Base-by-base conservation (phyloP, 2,329 filamentous ascomycete species). In the Lojkania enalia region DNA sequence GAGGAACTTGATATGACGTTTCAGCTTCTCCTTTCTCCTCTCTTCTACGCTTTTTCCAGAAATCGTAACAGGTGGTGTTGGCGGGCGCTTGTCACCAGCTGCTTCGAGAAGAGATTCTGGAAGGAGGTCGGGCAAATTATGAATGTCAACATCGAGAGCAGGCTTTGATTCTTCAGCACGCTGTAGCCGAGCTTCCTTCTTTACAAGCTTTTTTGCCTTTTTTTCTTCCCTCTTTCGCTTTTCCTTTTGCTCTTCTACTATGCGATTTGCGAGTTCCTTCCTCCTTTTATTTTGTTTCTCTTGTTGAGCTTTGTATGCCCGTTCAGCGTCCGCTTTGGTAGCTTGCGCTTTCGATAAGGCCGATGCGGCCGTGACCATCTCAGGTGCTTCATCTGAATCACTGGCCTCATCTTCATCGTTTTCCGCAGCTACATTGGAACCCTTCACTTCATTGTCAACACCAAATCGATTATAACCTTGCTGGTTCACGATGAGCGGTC, bases 51-150 rank as follows among this genome's bases (percentile, higher is more conserved):
- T 53, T 19, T 56, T 57, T 15, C 54, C 56, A 6, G 46, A 33
- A 2, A 55, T 36, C 7, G 51, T 46, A 3, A 63, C 62, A 1
- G 74, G 74, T 3, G 74, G 74, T 1, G 74, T 77, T 2, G 73
- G 73, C 4, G 74, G 71, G 18, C 74, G 69, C 7, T 61, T 58
- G 20, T 69, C 65, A 16, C 74, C 74, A 19, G 73, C 71, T 12
- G 72, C 70, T 39, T 74, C 74, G 37, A 81, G 61, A 31, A 81
- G 73, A 18, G 77, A 75, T 39, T 74, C 72, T 4, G 78, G 78
- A 23, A 81, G 73, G 16, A 80, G 69, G 29, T 70, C 71, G 4
- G 77, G 77, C 11, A 80, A 69, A 54, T 64, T 58, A 35, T 50
- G 61, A 61, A 57, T 66, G 58, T 51, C 64, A 45, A 60, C 37